Percentiles rank a stretch among this genome's conserved stretches.
phyloP scores from a whole-genome alignment of 2,329 filamentous ascomycete genomes.

The Claviceps humidiphila region DNA sequence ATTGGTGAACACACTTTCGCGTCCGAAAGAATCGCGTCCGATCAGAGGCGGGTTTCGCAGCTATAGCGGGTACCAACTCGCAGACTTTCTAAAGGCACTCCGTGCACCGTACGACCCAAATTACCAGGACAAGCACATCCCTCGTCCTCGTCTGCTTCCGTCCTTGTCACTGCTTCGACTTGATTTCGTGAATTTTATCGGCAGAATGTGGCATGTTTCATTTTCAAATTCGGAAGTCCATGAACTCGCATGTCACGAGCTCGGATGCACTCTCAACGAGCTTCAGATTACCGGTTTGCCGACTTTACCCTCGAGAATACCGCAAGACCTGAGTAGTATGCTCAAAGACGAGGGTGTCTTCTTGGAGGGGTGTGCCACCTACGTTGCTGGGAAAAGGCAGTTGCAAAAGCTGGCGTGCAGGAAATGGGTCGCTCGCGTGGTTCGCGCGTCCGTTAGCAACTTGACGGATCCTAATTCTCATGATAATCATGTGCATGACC shows the following conservation, averaged over 20 bases:
- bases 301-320: constrained; percentile 31
- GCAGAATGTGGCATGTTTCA: constrained; percentile 22
- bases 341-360: constrained; percentile 40
- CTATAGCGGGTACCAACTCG: constrained; percentile 40
- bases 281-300: constrained; percentile 39
- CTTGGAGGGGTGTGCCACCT: constrained; percentile 31
- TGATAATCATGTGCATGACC: constrained; percentile 5
- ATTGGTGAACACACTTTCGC: constrained; percentile 26
- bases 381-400: constrained; percentile 25
- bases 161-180: constrained; percentile 33
- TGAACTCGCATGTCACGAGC: constrained; percentile 38
- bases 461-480: constrained; percentile 14
- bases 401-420: constrained; percentile 27
- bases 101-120: constrained; percentile 36
- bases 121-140: constrained; percentile 19
- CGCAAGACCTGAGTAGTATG: constrained; percentile 34
- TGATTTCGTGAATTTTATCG: constrained; percentile 41
- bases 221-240: constrained; percentile 34
- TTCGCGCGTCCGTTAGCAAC: constrained; percentile 28
- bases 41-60: constrained; percentile 38
- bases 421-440: constrained; percentile 29
- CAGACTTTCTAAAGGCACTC: constrained; percentile 38
- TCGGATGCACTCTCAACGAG: constrained; percentile 40
- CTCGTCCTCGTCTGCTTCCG: constrained; percentile 32
- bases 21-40: constrained; percentile 31